Percentiles rank a stretch among this genome's conserved stretches.
Conservation (phyloP, 169 alveolate genomes). For the Plasmodium gonderi region DNA sequence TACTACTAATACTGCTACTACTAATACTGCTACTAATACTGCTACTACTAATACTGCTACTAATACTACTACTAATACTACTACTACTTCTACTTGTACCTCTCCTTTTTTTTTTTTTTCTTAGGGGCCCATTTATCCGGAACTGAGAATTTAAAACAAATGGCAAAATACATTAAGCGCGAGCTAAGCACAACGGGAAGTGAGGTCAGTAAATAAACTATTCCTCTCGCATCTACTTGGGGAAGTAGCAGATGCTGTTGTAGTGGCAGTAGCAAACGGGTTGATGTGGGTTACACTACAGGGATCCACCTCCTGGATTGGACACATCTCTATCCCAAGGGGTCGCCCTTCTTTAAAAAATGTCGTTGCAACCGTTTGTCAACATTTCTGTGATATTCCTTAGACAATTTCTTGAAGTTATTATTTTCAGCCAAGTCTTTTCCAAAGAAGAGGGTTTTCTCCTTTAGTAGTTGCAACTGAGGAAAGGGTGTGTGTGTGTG, state of each 20-base stretch:
- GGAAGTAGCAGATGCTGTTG: no score
- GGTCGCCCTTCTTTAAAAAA: constrained; percentile 2
- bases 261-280: no score
- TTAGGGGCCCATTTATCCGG: constrained; percentile 66
- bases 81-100: background rate
- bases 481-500: background rate
- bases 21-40: background rate
- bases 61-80: background rate
- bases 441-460: constrained; percentile 38
- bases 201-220: background rate
- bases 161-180: constrained; percentile 39
- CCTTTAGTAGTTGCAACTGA: constrained; percentile 32
- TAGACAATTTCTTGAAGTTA: constrained; percentile 23
- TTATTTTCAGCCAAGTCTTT: constrained; percentile 62
- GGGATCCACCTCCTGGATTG: background rate
- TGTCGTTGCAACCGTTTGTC: constrained; percentile 9
- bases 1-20: background rate
- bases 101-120: background rate
- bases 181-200: background rate
- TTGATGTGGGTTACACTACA: background rate
- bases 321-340: background rate
- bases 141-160: constrained; percentile 39
- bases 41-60: background rate
- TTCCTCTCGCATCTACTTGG: no score
- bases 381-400: constrained; percentile 26